Base-by-base conservation (phyloP, 2,329 filamentous ascomycete species). In the Trichoderma breve region DNA sequence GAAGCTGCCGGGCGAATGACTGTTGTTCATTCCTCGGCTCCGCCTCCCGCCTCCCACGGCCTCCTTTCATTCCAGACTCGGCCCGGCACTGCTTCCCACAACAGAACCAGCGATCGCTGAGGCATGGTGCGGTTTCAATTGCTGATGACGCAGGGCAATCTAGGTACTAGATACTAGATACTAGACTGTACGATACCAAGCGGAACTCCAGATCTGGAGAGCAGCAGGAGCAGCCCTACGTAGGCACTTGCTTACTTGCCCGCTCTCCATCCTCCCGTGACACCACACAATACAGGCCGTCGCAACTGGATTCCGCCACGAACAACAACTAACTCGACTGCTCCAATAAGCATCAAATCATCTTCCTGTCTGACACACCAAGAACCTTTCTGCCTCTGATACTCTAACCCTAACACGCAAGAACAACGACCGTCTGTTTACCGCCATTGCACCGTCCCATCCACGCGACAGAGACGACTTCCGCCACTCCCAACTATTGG, bases 11-110 rank as follows among this genome's bases (percentile, higher is more conserved):
- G 66, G 36, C 60, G 66, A 70, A 65, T 63, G 26, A 53, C 24
- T 63, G 61, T 72, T 66, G 53, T 72, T 69, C 69, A 66, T 71
- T 73, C 71, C 73, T 72, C 66, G 73, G 73, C 74, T 71, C 72
- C 51, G 43, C 62, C 67, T 73, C 61, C 58, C 70, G 43, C 66
- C 73, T 69, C 71, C 51, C 34, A 43, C 70, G 55, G 61, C 72
- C 71, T 71, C 58, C 71, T 70, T 73, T 67, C 76, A 77, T 77
- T 77, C 75, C 75, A 76, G 71, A 72, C 74, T 70, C 73, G 72
- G 70, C 65, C 67, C 36, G 47, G 68, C 66, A 39, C 66, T 58
- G 64, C 71, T 70, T 73, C 39, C 47, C 68, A 74, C 51, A 75
- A 73, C 76, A 76, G 71, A 76, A 70, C 30, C 57, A 32, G 32